Percentiles rank a stretch among this genome's conserved stretches.
Conservation (phyloP, 164 flowering plant genomes). For the Aristolochia californica region DNA sequence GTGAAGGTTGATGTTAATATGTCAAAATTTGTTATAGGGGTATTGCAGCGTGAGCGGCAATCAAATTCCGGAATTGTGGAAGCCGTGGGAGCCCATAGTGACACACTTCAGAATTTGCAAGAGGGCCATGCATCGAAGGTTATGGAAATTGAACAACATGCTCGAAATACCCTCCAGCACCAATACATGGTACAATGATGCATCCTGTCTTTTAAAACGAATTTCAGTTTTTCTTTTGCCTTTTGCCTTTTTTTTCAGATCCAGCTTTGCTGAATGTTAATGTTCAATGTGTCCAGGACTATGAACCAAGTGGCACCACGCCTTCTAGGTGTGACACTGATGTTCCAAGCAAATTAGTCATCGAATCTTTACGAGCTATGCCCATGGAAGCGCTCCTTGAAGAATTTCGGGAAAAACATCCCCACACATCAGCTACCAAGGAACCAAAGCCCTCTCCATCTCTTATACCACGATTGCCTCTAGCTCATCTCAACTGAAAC, state of each 20-base stretch:
- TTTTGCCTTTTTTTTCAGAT: not conserved
- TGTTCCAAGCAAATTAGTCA: slow-evolving; percentile 59
- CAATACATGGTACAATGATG: slow-evolving; percentile 53
- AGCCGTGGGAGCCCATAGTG: slow-evolving; percentile 30
- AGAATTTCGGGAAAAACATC: slow-evolving; percentile 75
- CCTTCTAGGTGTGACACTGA: slow-evolving; percentile 55
- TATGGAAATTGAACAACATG: slow-evolving; percentile 35
- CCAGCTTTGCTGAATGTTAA: not conserved
- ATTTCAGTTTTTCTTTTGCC: not conserved
- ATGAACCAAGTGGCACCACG: slow-evolving; percentile 81
- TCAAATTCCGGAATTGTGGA: slow-evolving; percentile 43
- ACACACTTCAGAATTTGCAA: slow-evolving; percentile 33
- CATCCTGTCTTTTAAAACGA: not conserved
- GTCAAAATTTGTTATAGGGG: slow-evolving; percentile 24
- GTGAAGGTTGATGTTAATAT: no score
- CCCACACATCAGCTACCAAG: slow-evolving; percentile 42
- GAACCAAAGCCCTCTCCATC: slow-evolving; percentile 55
- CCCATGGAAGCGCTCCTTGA: slow-evolving; percentile 72
- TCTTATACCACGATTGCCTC: slow-evolving; percentile 70
- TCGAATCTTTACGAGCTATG: slow-evolving; percentile 69
- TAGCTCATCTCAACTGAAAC: slow-evolving; percentile 44
- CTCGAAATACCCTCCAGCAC: slow-evolving; percentile 47
- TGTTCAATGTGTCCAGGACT: slow-evolving; percentile 38
- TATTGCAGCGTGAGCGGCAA: slow-evolving; percentile 40
- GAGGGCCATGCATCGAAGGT: slow-evolving; percentile 51